Conservation (phyloP, 768 basidiomycete genomes). For the Hericium alpestre region DNA sequence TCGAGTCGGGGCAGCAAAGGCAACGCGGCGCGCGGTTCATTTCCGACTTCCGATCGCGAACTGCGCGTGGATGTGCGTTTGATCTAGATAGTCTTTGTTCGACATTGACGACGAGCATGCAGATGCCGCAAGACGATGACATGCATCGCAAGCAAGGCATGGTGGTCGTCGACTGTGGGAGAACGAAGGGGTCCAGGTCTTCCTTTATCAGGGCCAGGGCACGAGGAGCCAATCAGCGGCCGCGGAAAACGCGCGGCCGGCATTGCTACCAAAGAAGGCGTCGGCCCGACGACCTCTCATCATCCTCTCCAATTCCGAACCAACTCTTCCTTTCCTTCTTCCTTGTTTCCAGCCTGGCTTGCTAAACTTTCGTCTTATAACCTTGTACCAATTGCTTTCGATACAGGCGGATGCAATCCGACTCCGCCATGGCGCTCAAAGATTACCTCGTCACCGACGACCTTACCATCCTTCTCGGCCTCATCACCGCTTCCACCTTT, state of each 20-base stretch:
- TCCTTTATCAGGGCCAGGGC: neutral
- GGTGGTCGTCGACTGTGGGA: neutral
- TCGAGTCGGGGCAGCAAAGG: too few relatives aligned
- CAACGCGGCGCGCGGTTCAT: too few relatives aligned
- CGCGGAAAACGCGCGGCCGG: neutral
- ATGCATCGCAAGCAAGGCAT: neutral
- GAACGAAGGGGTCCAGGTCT: neutral
- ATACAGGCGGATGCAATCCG: neutral
- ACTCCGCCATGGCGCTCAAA: slow-evolving; percentile 28
- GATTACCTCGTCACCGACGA: slow-evolving; percentile 69
- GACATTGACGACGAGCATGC: too few relatives aligned
- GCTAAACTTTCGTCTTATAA: neutral
- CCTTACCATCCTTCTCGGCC: slow-evolving; percentile 63
- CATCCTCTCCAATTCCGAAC: neutral
- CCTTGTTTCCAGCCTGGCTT: neutral
- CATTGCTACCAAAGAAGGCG: neutral
- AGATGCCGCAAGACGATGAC: too few relatives aligned
- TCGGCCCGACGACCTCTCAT: neutral
- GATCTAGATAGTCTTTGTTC: neutral
- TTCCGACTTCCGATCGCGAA: too few relatives aligned
- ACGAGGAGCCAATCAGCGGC: neutral
- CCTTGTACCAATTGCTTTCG: too few relatives aligned
- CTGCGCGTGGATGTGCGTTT: neutral
- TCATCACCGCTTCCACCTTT: slow-evolving; percentile 68
- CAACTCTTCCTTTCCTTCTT: neutral